Evolutionary conservation across 495 filamentous ascomycete species (phyloP), one percentile per base, ranked within the genome.

Genomic region (Aspergillus wentii): DNA sequence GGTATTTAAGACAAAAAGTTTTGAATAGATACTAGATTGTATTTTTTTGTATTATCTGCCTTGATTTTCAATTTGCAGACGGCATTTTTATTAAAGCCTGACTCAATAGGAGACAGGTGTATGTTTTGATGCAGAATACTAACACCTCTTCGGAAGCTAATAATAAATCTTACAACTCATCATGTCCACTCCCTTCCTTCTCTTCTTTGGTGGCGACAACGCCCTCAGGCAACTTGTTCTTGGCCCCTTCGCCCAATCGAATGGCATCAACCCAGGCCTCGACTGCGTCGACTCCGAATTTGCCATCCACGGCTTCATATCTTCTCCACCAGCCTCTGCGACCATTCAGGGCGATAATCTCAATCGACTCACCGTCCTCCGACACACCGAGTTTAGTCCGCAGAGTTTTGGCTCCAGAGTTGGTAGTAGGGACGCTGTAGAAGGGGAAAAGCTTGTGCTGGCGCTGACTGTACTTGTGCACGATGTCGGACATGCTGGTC

Each of bases 251-350:
- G 30, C 89, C 87, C 55, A 98, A 68, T 17, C 85, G 77, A 46
- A 96, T 87, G 3, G 74, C 76, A 57, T 98, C 92, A 44, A 97
- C 73, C 89, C 89, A 97, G 36, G 69, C 66, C 59, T 94, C 88
- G 23, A 97, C 62, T 8, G 72, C 71, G 21, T 70, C 69, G 20
- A 73, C 54, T 8, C 68, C 70, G 43, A 79, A 86, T 23, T 64
- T 61, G 5, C 52, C 52, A 16, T 80, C 75, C 11, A 54, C 62
- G 4, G 68, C 63, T 23, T 71, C 63, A 49, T 83, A 94, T 25
- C 72, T 78, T 43, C 84, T 79, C 74, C 80, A 94, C 94, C 92
- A 97, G 16, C 79, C 78, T 23, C 88, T 72, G 46, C 86, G 81
- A 7, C 78, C 86, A 59, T 95, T 96, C 25, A 94, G 51, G 8